Percentiles rank a stretch among this genome's conserved stretches.
These are phyloP conservation scores for sorghum (Sorghum bicolor) DNA, from an alignment of 176 grass and related monocot genomes.

Conservation along the genomic window Sorghum_bicolor_NCBIv3 NC_012872.2:4788001-4788500, in stretches of 20 bases:
- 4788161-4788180: background rate
- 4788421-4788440: background rate
- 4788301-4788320: background rate
- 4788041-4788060: slow-evolving; percentile 40
- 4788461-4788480: slow-evolving; percentile 29
- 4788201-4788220: background rate
- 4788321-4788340: background rate
- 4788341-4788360: background rate
- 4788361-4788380: background rate
- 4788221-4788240: background rate
- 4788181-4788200: background rate
- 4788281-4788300: background rate
- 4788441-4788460: slow-evolving; percentile 31
- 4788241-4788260: too few relatives aligned
- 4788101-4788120: slow-evolving; percentile 15
- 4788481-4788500: slow-evolving; percentile 60
- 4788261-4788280: too few relatives aligned
- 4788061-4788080: slow-evolving; percentile 35
- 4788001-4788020: slow-evolving; percentile 31
- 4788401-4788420: background rate
- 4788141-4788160: background rate
- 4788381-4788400: background rate
- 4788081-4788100: slow-evolving; percentile 33
- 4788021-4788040: slow-evolving; percentile 32
- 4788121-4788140: background rate